Evolutionary conservation across 805 yeast species (phyloP).

Genomic region (Yarrowia bubula): DNA sequence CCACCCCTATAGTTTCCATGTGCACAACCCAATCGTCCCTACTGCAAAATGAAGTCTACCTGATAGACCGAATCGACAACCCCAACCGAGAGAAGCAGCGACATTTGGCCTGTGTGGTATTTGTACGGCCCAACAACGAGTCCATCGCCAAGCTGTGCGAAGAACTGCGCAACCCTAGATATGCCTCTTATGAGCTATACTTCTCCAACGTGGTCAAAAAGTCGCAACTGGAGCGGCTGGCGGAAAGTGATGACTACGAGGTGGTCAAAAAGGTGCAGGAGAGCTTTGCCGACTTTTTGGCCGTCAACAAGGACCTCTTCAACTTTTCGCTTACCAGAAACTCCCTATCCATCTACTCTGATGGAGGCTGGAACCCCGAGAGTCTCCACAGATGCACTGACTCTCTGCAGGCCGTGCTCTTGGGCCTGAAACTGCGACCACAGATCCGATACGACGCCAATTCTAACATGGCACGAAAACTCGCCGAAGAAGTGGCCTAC

Average conservation of each 20-base stretch:
- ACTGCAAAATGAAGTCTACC: constrained; percentile 76
- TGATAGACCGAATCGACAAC: constrained; percentile 68
- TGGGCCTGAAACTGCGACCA: constrained; percentile 77
- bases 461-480: constrained; percentile 59
- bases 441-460: constrained; percentile 72
- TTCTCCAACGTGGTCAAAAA: constrained; percentile 77
- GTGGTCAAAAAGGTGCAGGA: constrained; percentile 74
- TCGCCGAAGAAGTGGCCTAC: constrained; percentile 62
- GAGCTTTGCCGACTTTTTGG: constrained; percentile 77
- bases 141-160: constrained; percentile 58
- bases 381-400: constrained; percentile 47
- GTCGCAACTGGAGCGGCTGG: constrained; percentile 76
- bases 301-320: constrained; percentile 68
- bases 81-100: constrained; percentile 63
- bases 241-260: constrained; percentile 88
- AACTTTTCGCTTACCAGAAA: constrained; percentile 40
- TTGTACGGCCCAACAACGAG: constrained; percentile 67
- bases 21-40: constrained; percentile 84
- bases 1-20: constrained; percentile 84
- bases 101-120: constrained; percentile 77
- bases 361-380: constrained; percentile 48
- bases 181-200: constrained; percentile 68
- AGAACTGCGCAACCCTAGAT: constrained; percentile 77
- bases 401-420: constrained; percentile 54
- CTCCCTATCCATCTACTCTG: constrained; percentile 25